Evolutionary conservation across 768 basidiomycete species (phyloP), one percentile per base, ranked within the genome.

Genomic region (Rhodosporidiobolus odoratus): DNA sequence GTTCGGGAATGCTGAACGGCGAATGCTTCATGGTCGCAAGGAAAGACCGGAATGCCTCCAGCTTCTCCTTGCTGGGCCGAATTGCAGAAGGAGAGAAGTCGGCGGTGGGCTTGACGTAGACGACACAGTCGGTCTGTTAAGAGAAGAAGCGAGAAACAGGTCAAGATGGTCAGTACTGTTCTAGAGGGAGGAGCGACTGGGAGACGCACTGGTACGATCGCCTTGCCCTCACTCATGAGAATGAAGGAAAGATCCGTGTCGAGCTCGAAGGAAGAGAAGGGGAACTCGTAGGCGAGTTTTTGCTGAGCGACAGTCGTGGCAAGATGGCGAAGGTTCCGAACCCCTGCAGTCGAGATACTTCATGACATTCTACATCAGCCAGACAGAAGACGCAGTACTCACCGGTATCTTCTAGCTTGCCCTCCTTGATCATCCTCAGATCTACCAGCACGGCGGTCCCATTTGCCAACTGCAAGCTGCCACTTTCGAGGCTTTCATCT

Each of bases 271-370:
- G 64, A 70, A 30, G 78, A 78, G 71, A 66, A 79, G 7, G 78
- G 78, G 68, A 78, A 79, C 56, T 69, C 69, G 59, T 78, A 78
- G 0, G 68, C 69, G 19, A 79, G 66, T 58, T 75, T 78, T 47
- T 78, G 77, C 50, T 77, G 70, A 17, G 69, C 54, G 35, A 79
- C 40, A 19, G 75, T 68, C 27, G 66, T 74, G 4, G 73, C 60
- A n/a, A 77, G 64, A 16, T 69, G 62, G 15, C 75, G 75, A 9
- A 79, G n/a, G 62, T 79, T 79, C 2, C 72, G 47, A 4, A 79
- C 72, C 17, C 78, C 78, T 71, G 62, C n/a, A 4, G 2, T 47
- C 27, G 35, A 12, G 19, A 23, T 21, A 9, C 25, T 9, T 6
- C 25, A 21, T 4, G 35, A 27, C 58, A 54, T 34, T 13, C 23